Percentiles rank a stretch among this genome's conserved stretches.
Conservation (phyloP, 1,139 yeast species). For the Candida gigantensis region DNA sequence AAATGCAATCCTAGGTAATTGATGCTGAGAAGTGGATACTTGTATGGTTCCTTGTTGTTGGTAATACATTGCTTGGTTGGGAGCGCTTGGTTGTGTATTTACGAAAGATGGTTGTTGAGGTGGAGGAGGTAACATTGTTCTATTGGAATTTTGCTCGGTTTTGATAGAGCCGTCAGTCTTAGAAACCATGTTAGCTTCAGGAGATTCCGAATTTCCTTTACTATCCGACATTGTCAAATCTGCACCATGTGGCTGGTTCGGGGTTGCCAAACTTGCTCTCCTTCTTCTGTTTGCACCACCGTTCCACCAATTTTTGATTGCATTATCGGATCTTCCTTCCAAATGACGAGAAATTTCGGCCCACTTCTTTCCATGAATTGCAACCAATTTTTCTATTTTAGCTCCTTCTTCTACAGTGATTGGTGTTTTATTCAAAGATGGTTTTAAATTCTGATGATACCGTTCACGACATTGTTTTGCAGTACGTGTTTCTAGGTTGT, state of each 20-base stretch:
- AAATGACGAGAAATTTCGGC: slow-evolving; percentile 90
- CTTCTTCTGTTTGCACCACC: slow-evolving; percentile 85
- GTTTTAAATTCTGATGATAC: slow-evolving; percentile 89
- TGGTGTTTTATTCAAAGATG: slow-evolving; percentile 77
- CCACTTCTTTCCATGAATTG: slow-evolving; percentile 86
- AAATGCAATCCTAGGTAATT: slow-evolving; percentile 29
- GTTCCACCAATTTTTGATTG: slow-evolving; percentile 96
- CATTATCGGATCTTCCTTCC: slow-evolving; percentile 85
- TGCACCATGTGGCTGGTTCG: too few relatives aligned
- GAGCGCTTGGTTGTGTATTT: slow-evolving; percentile 7
- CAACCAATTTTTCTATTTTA: slow-evolving; percentile 76
- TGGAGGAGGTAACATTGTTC: slow-evolving; percentile 10
- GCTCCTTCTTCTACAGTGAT: slow-evolving; percentile 84
- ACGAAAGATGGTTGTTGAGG: slow-evolving; percentile 4
- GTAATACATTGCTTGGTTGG: slow-evolving; percentile 3
- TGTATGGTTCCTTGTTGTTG: slow-evolving; percentile 9
- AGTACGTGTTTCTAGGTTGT: slow-evolving; percentile 70
- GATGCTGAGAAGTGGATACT: slow-evolving; percentile 13
- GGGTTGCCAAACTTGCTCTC: slow-evolving; percentile 38
- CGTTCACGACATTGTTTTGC: slow-evolving; percentile 94
- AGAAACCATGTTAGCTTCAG: background rate
- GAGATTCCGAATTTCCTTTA: slow-evolving; percentile 3
- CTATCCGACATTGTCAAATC: too few relatives aligned
- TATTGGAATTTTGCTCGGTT: background rate
- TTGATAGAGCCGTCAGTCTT: background rate